A percentile compares a stretch with the other conserved stretches of the same genome.
phyloP scores from a whole-genome alignment of 306 rosid genomes.

The Lagenaria siceraria region DNA sequence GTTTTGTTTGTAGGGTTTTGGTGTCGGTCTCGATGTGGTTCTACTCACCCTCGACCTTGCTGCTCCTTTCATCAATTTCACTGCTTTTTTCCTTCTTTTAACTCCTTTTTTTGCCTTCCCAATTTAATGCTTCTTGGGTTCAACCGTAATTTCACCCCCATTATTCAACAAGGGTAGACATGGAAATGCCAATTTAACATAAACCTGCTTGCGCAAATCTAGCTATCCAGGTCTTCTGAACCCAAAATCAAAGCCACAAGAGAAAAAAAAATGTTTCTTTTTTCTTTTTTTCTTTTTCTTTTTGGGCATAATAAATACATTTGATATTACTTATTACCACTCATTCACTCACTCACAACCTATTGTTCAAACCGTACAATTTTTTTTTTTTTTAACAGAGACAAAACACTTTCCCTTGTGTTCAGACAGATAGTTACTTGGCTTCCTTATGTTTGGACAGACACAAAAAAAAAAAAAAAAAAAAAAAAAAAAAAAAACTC shows the following conservation, averaged over 20 bases:
- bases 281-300: background rate
- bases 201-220: conserved; percentile 83
- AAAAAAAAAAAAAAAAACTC: background rate
- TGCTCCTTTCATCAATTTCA: conserved; percentile 1
- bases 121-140: conserved; percentile 2
- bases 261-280: too few relatives aligned
- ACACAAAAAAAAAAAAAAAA: background rate
- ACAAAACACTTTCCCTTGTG: conserved; percentile 17
- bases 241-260: conserved; percentile 7
- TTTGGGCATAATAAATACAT: background rate
- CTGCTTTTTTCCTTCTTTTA: background rate
- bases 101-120: background rate
- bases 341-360: background rate
- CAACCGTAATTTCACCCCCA: background rate
- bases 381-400: background rate
- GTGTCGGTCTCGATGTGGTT: conserved; percentile 5
- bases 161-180: conserved; percentile 22
- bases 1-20: background rate
- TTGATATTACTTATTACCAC: background rate
- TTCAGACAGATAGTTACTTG: conserved; percentile 29
- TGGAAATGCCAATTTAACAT: conserved; percentile 35
- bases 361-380: conserved; percentile 18
- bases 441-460: conserved; percentile 38
- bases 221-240: conserved; percentile 40
- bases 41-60: background rate